phyloP scores from a whole-genome alignment of 1,284 basidiomycete genomes.

The Golubevia sp. region DNA sequence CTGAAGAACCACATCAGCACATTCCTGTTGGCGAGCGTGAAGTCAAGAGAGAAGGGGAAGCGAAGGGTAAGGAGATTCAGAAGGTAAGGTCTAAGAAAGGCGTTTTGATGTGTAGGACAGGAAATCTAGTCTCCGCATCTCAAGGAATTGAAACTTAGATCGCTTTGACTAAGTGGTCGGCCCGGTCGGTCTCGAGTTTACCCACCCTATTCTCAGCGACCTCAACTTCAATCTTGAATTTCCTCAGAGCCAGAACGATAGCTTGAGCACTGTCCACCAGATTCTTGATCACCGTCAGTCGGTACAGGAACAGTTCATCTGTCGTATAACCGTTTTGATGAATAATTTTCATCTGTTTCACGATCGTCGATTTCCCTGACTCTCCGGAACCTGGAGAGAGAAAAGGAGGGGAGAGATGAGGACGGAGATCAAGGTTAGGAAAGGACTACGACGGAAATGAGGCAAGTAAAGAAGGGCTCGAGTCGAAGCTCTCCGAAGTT shows the following conservation, averaged over 20 bases:
- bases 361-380: constrained; percentile 93
- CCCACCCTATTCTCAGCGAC: constrained; percentile 75
- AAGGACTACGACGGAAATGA: constrained; percentile 1
- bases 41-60: neutral
- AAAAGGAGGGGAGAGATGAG: constrained; percentile 2
- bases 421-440: constrained; percentile 2
- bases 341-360: constrained; percentile 99
- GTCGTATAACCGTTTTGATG: constrained; percentile 88
- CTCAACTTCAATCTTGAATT: constrained; percentile 82
- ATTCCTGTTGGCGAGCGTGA: constrained; percentile 58
- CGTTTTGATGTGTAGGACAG: no score
- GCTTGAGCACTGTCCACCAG: constrained; percentile 74
- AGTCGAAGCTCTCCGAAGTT: no score
- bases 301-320: constrained; percentile 79
- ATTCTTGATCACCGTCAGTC: constrained; percentile 70
- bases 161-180: no score
- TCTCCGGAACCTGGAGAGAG: constrained; percentile 67
- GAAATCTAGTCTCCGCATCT: no score
- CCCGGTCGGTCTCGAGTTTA: no score
- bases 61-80: neutral
- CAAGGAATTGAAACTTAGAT: no score
- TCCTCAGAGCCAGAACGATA: constrained; percentile 84
- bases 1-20: constrained; percentile 67
- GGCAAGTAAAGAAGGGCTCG: neutral
- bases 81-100: no score